Evolutionary conservation across 2,329 filamentous ascomycete genomes (phyloP), one percentile per base, ranked within the genome.

Genomic region (Seiridium cupressi): DNA sequence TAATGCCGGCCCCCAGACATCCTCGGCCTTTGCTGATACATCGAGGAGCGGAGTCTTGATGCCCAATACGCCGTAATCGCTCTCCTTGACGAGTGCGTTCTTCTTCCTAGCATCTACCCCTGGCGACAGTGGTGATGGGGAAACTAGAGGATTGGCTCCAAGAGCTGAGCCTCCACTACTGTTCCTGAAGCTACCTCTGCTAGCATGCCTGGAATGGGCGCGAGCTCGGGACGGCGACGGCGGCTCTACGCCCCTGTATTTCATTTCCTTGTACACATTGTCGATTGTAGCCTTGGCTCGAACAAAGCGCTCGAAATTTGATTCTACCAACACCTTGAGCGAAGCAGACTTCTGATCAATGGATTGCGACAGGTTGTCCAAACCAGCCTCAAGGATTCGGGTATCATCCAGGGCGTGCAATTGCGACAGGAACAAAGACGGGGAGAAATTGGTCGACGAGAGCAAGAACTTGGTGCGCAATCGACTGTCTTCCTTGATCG

Each of bases 231-330:
- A 62, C 13, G 68, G 70, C 4, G 79, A 74, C 3, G 78, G 75
- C 5, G 82, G 81, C 51, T 89, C 86, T 31, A 73, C 78, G 9
- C 87, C 87, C 51, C 84, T 81, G 66, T 80, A 93, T 82, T 86
- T 97, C 95, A 99, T 99, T 75, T 99, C 95, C 63, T 89, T 96
- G 77, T 99, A 99, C 57, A 99, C 95, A 76, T 96, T 96, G 77
- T 99, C 95, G 69, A 99, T 98, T 6, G 94, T 98, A 18, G 94
- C 92, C 75, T 99, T 99, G 48, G 95, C 95, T 64, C 92, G 90
- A 59, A 99, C 95, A 78, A 99, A 99, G 65, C 94, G 90, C 76
- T 99, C 96, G 72, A 99, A 99, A 74, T 99, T 99, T 64, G 92
- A 94, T 75, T 99, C 95, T 32, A 99, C 95, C 18, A 99, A 84